Base-by-base conservation (phyloP, 352 stramenopile species). In the Globisporangium polare region DNA sequence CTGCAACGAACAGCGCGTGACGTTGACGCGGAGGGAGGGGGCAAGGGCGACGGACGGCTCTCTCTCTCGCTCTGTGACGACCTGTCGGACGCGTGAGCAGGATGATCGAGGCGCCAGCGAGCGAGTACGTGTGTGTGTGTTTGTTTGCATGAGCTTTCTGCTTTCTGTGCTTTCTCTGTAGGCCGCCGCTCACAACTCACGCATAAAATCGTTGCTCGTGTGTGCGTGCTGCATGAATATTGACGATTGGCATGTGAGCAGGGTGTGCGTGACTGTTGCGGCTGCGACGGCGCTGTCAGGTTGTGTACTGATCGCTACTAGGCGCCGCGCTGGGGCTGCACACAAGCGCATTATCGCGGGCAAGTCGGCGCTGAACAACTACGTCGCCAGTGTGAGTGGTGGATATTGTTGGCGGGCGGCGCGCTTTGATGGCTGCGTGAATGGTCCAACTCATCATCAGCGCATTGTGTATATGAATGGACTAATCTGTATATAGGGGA, bases 321-420 rank as follows among this genome's bases (percentile, higher is more conserved):
- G 46, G 49, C 65, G 33, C 2, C 27, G 43, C 24, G 26, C 15
- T 24, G 22, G 33, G 13, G 41, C 66, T 24, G 55, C 47, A n/a
- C 58, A 65, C 58, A 78, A 75, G 56, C 80, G 83, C 62, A 86
- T 92, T 47, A 60, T 92, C 18, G 78, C 72, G 22, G 78, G 77
- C 26, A 68, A 72, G 9, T 94, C 86, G 12, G 65, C 78, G 53
- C 68, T 94, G 49, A 92, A 92, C 60, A 59, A 73, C 52, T 91
- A 86, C 60, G 60, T 94, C 58, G 53, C 75, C n/a, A 60, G 42
- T n/a, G 50, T 69, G 35, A 10, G 39, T 4, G 31, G 2, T 41
- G 9, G n/a, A n/a, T n/a, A n/a, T n/a, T n/a, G n/a, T n/a, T n/a
- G n/a, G n/a, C n/a, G n/a, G n/a, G n/a, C n/a, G n/a, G n/a, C n/a